Evolutionary conservation across 2,329 filamentous ascomycete genomes (phyloP), one percentile per base, ranked within the genome.

Genomic region (Fusarium keratoplasticum): DNA sequence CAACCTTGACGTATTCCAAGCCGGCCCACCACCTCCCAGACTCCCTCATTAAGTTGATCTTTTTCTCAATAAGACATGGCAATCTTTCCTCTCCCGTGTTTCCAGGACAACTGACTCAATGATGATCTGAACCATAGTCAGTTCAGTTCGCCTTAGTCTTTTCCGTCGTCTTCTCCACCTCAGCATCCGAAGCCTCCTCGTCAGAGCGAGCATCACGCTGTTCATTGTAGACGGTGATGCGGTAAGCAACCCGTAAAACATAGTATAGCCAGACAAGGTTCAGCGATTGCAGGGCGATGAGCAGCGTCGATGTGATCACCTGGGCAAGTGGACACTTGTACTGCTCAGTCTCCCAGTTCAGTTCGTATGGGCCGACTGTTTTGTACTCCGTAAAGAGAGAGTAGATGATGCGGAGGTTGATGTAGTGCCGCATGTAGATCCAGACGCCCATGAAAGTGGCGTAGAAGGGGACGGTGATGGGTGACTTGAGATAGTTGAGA

Each of bases 391-490:
- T 93, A 78, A 95, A 89, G 71, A 95, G 88, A 33, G 92, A 93
- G 81, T 86, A 91, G 77, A 96, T 87, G 82, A 96, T 94, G 77
- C 87, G 86, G 52, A 95, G 87, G 84, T 95, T 95, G 80, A 94
- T 86, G 83, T 92, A 95, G 84, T 98, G 95, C 64, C 95, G 94
- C 71, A 95, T 86, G 86, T 98, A 98, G 78, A 94, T 91, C 95
- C 95, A 98, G 72, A 92, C 87, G 75, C 85, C 86, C 81, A 96
- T 92, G 85, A 97, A 98, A 75, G 92, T 72, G 81, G 89, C 90
- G 84, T 96, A 98, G 85, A 95, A 97, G 13, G 94, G 94, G 0
- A 88, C 90, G n/a, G 94, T 93, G 57, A 96, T 85, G 66, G 88
- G 85, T 61, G 91, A 91, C 81, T 97, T 93, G 76, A 98, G 85